Evolutionary conservation across 345 rosid species (phyloP).

Genomic region (Eucalyptus paniculata): DNA sequence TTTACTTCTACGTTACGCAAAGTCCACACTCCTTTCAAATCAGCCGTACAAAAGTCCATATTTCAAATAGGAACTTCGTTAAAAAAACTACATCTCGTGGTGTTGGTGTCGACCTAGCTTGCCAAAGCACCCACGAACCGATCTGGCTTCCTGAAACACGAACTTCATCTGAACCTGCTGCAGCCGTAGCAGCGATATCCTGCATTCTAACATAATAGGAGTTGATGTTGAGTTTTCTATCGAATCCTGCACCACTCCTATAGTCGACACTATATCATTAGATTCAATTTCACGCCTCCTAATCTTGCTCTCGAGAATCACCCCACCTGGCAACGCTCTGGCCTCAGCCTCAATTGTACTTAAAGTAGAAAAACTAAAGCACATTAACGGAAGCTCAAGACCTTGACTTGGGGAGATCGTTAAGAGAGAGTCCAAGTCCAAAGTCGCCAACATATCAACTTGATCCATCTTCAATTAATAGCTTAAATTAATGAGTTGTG

Average conservation of each 20-base stretch:
- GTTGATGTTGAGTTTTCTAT: background rate
- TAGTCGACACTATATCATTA: background rate
- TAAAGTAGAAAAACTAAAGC: background rate
- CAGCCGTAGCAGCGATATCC: background rate
- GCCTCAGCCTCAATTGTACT: background rate
- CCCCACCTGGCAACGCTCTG: background rate
- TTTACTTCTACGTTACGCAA: background rate
- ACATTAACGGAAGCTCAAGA: background rate
- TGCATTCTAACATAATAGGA: background rate
- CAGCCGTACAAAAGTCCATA: background rate
- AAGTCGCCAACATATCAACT: background rate
- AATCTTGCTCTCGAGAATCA: background rate
- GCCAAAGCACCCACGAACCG: background rate
- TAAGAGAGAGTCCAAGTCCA: background rate
- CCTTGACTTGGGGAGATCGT: background rate
- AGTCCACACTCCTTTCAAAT: background rate
- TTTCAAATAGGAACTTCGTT: background rate
- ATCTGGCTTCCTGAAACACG: background rate
- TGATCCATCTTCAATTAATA: background rate
- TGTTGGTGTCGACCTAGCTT: background rate
- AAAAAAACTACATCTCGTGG: background rate
- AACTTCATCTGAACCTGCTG: background rate
- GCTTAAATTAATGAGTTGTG: background rate
- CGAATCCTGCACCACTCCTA: background rate
- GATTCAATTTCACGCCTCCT: background rate